These are phyloP conservation scores for Geotrichum cucujoidarum DNA, from an alignment of 1,139 yeast species.

Conservation along the genomic window DNA sequence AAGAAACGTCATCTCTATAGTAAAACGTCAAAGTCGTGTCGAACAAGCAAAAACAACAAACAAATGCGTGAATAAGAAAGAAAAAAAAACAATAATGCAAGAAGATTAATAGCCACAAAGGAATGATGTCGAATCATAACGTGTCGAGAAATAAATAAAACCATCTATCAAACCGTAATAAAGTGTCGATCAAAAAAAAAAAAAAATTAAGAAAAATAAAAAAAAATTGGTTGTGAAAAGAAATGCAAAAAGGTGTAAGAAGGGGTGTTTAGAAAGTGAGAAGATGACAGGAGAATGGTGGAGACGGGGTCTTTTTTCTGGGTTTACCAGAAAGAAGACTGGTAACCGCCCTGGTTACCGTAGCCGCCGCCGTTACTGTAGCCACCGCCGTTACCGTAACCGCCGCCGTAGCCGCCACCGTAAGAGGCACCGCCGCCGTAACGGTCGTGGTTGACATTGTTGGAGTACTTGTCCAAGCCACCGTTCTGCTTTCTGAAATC, in stretches of 20 bases:
- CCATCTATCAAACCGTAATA: conserved; percentile 12
- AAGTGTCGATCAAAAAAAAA: conserved; percentile 13
- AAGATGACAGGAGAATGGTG: conserved; percentile 13
- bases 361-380: conserved; percentile 26
- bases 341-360: conserved; percentile 22
- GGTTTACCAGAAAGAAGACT: conserved; percentile 18
- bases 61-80: conserved; percentile 1
- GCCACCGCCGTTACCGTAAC: conserved; percentile 36
- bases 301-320: conserved; percentile 3
- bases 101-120: neutral
- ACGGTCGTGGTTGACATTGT: conserved; percentile 31
- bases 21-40: neutral
- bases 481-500: conserved; percentile 39
- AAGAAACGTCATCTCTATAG: conserved; percentile 6
- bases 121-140: neutral
- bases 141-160: neutral
- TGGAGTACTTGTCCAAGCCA: conserved; percentile 34
- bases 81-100: conserved; percentile 7
- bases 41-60: conserved; percentile 8
- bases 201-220: conserved; percentile 5
- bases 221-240: no score
- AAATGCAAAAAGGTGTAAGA: conserved; percentile 11
- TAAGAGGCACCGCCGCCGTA: conserved; percentile 30
- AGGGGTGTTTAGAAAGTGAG: conserved; percentile 1
- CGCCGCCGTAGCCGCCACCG: conserved; percentile 32